Percentiles rank a stretch among this genome's conserved stretches.
Evolutionary conservation across 257 asterid species (phyloP).

Genomic region (Solanum sitiens): DNA sequence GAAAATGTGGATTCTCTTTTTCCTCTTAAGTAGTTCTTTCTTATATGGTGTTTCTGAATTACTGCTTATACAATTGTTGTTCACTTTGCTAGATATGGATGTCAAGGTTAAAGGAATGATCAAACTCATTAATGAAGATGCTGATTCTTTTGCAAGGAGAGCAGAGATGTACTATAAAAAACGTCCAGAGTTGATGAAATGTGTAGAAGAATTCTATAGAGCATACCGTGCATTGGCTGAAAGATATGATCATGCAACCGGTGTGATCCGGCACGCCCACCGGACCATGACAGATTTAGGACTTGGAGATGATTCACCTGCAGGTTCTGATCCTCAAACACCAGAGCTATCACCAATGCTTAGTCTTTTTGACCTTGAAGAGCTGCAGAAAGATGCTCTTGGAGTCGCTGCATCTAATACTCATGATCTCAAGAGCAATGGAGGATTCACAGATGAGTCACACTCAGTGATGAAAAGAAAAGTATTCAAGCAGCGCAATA

Average conservation of each 20-base stretch:
- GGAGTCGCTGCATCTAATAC: neutral
- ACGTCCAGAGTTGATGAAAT: slow-evolving; percentile 95
- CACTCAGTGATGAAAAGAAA: slow-evolving; percentile 25
- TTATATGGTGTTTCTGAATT: neutral
- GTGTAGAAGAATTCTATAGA: slow-evolving; percentile 86
- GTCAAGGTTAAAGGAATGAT: slow-evolving; percentile 83
- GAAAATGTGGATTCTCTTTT: neutral
- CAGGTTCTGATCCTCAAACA: slow-evolving; percentile 46
- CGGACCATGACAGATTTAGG: slow-evolving; percentile 65
- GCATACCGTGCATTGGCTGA: slow-evolving; percentile 97
- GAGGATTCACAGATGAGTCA: slow-evolving; percentile 35
- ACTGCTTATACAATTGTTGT: neutral
- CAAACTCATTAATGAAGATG: slow-evolving; percentile 94
- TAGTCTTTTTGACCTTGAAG: slow-evolving; percentile 15
- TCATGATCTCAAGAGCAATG: slow-evolving; percentile 38
- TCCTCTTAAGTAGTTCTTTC: neutral
- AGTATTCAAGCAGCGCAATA: slow-evolving; percentile 21
- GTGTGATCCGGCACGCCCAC: slow-evolving; percentile 94
- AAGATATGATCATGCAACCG: slow-evolving; percentile 96
- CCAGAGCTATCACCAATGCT: slow-evolving; percentile 37
- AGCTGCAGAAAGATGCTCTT: slow-evolving; percentile 10
- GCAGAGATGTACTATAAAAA: slow-evolving; percentile 99
- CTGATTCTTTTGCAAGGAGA: slow-evolving; percentile 95
- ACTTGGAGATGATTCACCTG: slow-evolving; percentile 60
- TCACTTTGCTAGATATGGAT: slow-evolving; percentile 66